phyloP scores from a whole-genome alignment of 352 stramenopile genomes.

The Thalassiosira sp. region DNA sequence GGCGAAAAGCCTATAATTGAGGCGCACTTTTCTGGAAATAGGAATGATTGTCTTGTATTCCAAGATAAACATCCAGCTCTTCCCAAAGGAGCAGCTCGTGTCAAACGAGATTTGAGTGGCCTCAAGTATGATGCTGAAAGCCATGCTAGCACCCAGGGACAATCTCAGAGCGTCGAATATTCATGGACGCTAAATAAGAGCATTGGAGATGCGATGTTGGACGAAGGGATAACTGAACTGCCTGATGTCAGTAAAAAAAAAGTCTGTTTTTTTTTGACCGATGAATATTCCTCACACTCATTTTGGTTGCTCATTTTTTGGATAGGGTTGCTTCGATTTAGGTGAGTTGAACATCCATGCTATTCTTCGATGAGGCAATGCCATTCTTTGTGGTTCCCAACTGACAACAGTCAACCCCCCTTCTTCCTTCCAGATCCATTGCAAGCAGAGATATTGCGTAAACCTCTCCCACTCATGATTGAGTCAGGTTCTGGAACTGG shows the following conservation, averaged over 20 bases:
- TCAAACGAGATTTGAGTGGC: conserved; percentile 25
- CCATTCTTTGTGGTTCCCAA: too few species aligned
- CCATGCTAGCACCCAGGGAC: not conserved
- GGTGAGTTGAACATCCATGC: too few species aligned
- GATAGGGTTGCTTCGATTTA: conserved; percentile 41
- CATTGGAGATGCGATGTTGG: conserved; percentile 25
- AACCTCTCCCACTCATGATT: conserved; percentile 31
- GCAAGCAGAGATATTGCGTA: conserved; percentile 29
- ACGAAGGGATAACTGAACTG: conserved; percentile 8
- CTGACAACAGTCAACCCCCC: too few species aligned
- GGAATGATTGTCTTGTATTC: conserved; percentile 44
- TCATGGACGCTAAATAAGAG: conserved; percentile 26
- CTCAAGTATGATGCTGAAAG: too few species aligned
- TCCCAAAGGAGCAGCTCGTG: conserved; percentile 21
- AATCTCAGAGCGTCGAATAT: conserved; percentile 35
- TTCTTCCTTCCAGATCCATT: too few species aligned
- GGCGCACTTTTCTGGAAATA: conserved; percentile 44
- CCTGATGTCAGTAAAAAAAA: conserved; percentile 32
- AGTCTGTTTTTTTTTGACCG: not conserved
- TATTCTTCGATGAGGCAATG: too few species aligned
- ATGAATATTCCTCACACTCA: not conserved
- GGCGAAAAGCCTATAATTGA: conserved; percentile 35
- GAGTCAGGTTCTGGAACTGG: conserved; percentile 53
- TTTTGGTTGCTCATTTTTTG: not conserved
- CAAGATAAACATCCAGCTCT: conserved; percentile 27